Evolutionary conservation across 768 basidiomycete species (phyloP), one percentile per base, ranked within the genome.

Genomic region (Tricholoma matsutake): DNA sequence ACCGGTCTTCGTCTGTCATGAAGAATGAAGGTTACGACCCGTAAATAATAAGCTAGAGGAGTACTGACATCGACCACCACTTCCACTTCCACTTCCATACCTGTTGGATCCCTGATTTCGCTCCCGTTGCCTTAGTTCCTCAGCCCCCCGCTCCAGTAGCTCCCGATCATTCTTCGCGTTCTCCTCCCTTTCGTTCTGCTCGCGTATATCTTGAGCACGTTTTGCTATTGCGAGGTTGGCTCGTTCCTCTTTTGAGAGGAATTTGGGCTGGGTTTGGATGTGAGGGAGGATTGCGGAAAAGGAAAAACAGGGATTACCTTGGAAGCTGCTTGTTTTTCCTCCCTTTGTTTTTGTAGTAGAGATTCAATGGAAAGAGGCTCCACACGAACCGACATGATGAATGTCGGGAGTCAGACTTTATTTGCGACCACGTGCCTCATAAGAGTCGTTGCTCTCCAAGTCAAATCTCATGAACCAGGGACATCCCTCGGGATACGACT

Each of bases 171-270:
- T 71, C 63, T 80, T 81, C 4, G 85, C 61, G 6, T 75, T 76
- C 51, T 93, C 89, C 18, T 89, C 87, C 54, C 79, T 82, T 58
- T 84, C 86, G 61, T 81, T 86, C 68, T 92, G 83, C 47, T 86
- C 86, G 55, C 78, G 82, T 41, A 98, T 89, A 71, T 98, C 96
- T 61, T 89, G 83, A 18, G 87, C 83, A 13, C 96, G 88, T 67
- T 92, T 91, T 14, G 88, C 87, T 62, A 98, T 91, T 3, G 96
- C 96, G 35, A 97, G 76, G 69, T 86, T 86, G 16, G 92, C 93
- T 54, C 96, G 86, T 68, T 97, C 92, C 65, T 95, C 92, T 75
- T 92, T 98, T 2, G 92, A 86, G 13, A 98, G 80, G 78, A 98
- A 98, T 74, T 87, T 96, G 35, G 96, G 96, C 95, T 98, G 74